These are phyloP conservation scores for Phialophora verrucosa DNA, from an alignment of 2,329 filamentous ascomycete genomes.

Conservation along the genomic window DNA sequence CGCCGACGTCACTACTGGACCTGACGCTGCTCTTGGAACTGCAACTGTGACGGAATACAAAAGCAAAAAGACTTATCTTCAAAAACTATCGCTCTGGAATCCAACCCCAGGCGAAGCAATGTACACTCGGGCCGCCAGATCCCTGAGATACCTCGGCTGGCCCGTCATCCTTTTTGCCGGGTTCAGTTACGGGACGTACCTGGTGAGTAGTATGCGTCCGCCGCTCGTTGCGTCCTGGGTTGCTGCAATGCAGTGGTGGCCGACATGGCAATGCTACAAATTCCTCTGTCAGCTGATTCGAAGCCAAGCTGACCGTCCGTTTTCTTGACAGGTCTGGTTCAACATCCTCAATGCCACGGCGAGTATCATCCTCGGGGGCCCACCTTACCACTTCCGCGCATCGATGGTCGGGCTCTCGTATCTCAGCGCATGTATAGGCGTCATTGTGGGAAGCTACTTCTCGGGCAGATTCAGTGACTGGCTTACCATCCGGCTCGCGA, in stretches of 20 bases:
- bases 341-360: conserved; percentile 52
- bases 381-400: conserved; percentile 48
- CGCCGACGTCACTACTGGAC: background rate
- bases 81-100: conserved; percentile 31
- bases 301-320: conserved; percentile 1
- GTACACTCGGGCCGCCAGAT: conserved; percentile 18
- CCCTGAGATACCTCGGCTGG: conserved; percentile 41
- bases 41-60: conserved; percentile 6
- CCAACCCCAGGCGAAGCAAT: conserved; percentile 26
- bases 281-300: too few relatives aligned
- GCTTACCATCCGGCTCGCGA: conserved; percentile 38
- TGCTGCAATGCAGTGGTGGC: too few relatives aligned
- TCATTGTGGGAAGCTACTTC: conserved; percentile 28
- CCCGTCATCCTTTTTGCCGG: conserved; percentile 50
- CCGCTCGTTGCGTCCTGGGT: too few relatives aligned
- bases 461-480: conserved; percentile 40
- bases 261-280: too few relatives aligned
- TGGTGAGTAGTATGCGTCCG: conserved; percentile 38
- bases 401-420: conserved; percentile 50
- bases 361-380: conserved; percentile 46
- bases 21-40: background rate
- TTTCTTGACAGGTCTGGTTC: conserved; percentile 47
- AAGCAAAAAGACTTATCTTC: conserved; percentile 30
- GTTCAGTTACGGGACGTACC: conserved; percentile 49
- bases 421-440: conserved; percentile 41